Evolutionary conservation across 2,329 filamentous ascomycete species (phyloP).

Genomic region (Herpotrichia juniperi): DNA sequence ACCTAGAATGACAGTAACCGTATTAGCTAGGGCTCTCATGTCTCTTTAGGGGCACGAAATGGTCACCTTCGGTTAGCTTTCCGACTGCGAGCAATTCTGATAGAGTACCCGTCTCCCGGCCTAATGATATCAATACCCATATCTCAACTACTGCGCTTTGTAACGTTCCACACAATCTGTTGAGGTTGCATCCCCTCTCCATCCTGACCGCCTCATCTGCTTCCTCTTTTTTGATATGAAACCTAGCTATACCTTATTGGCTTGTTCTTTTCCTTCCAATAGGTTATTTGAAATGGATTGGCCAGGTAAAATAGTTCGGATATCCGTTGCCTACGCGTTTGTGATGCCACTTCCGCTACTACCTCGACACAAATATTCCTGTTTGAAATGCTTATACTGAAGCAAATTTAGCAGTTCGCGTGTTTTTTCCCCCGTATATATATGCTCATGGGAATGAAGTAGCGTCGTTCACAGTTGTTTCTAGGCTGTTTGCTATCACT

Average conservation of each 20-base stretch:
- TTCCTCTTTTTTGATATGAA: background rate
- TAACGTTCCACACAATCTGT: slow-evolving; percentile 4
- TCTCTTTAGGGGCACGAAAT: slow-evolving; percentile 5
- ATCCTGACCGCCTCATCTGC: background rate
- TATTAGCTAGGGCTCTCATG: slow-evolving; percentile 1
- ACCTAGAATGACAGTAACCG: slow-evolving; percentile 5
- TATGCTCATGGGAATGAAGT: too few species aligned
- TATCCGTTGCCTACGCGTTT: background rate
- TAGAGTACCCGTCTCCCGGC: slow-evolving; percentile 4
- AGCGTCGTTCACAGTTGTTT: too few species aligned
- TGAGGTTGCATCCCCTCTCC: background rate
- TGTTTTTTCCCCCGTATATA: too few species aligned
- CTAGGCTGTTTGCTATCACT: too few species aligned
- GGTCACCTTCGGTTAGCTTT: slow-evolving; percentile 2
- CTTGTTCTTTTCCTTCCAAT: background rate
- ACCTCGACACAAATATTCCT: too few species aligned
- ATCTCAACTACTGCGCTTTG: slow-evolving; percentile 1
- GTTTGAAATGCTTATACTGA: too few species aligned
- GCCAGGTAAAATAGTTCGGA: background rate
- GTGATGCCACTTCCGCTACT: background rate
- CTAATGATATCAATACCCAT: slow-evolving; percentile 10
- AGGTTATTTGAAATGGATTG: background rate
- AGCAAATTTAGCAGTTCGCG: too few species aligned
- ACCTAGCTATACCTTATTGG: background rate
- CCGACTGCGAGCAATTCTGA: slow-evolving; percentile 3